Conservation (phyloP, 345 rosid genomes). For the Erysimum cheiranthoides region DNA sequence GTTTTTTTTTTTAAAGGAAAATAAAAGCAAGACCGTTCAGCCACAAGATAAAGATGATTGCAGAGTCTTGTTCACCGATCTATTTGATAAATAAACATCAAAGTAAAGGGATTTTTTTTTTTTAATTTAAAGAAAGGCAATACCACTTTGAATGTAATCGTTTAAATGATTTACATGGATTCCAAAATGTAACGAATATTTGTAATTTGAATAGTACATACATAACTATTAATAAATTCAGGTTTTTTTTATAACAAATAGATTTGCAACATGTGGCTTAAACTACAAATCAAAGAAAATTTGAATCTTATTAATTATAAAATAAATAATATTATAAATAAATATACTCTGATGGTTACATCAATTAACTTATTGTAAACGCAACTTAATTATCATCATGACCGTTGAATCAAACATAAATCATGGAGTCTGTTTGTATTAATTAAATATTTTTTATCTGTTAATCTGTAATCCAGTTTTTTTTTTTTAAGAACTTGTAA, state of each 20-base stretch:
- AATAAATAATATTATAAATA: conserved; percentile 14
- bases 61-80: conserved; percentile 38
- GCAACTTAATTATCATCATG: conserved; percentile 35
- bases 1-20: not conserved
- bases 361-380: conserved; percentile 37
- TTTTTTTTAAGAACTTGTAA: not conserved
- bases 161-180: conserved; percentile 22
- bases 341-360: conserved; percentile 36
- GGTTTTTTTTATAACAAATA: not conserved
- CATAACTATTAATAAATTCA: not conserved
- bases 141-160: conserved; percentile 40
- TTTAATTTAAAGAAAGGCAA: conserved; percentile 15
- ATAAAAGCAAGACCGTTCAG: conserved; percentile 44
- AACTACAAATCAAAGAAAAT: not conserved
- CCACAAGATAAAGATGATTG: conserved; percentile 47
- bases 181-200: conserved; percentile 20
- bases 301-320: conserved; percentile 12
- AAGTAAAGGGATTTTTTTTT: conserved; percentile 32
- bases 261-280: conserved; percentile 18
- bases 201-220: not conserved
- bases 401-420: conserved; percentile 38
- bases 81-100: conserved; percentile 42
- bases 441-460: conserved; percentile 24
- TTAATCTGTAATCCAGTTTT: conserved; percentile 35
- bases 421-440: conserved; percentile 35